Evolutionary conservation across 495 filamentous ascomycete genomes (phyloP), one percentile per base, ranked within the genome.

Genomic region (Penicillium soppii): DNA sequence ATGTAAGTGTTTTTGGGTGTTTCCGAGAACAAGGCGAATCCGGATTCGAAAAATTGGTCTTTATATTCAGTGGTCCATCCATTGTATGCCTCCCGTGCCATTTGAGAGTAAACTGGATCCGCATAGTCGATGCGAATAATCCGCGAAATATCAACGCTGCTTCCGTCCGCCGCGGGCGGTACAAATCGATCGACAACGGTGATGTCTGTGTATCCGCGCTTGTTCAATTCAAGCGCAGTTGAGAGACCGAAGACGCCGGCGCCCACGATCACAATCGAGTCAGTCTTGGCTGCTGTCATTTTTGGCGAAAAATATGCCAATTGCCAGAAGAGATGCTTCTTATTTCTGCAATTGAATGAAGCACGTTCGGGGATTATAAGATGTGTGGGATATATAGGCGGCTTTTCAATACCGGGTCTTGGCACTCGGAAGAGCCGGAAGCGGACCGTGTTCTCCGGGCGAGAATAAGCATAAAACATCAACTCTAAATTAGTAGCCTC

Each of bases 51-150:
- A 13, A n/a, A 48, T 12, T 48, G 16, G 19, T 48, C 45, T 29
- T 48, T 48, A 10, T 38, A 48, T n/a, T 38, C 33, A 1, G 45
- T 39, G 23, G 33, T 48, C 88, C 88, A 91, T 52, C 74, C 70
- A 12, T 48, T 53, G 39, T 81, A 84, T 5, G 86, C 86, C 15
- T 78, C 67, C 6, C 76, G 67, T 6, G 73, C 83, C 44, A 91
- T 77, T 13, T 61, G 59, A 17, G 80, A 72, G 59, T 91, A 90
- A 7, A 72, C 74, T 4, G 74, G 65, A 59, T 88, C 81, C 1
- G 77, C 70, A 63, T 91, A 91, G 66, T 91, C 87, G 40, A 84
- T 61, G 23, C 87, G 76, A 53, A 91, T 72, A 47, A 87, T 80
- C 32, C 82, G 77, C 15, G 82, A 84, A 15, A 75, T 76, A 66